A percentile compares a stretch with the other conserved stretches of the same genome.
phyloP scores from a whole-genome alignment of 805 yeast genomes.

The Starmerella ratchasimensis region DNA sequence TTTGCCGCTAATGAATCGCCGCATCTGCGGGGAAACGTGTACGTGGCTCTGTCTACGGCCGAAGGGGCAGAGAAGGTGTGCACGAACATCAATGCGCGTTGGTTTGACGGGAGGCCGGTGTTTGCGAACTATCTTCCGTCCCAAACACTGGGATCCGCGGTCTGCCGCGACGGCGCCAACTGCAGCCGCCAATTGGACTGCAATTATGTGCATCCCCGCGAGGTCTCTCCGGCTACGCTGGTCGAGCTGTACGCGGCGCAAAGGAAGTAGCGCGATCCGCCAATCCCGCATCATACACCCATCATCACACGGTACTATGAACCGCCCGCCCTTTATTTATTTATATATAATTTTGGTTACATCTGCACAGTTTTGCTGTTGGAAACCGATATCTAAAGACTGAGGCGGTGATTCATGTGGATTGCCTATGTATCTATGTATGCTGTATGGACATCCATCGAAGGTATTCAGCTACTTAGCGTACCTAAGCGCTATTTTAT shows the following conservation, averaged over 20 bases:
- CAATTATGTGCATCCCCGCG: slow-evolving; percentile 69
- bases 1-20: slow-evolving; percentile 75
- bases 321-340: too few relatives aligned
- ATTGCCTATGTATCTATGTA: too few relatives aligned
- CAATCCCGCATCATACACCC: too few relatives aligned
- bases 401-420: too few relatives aligned
- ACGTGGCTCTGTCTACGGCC: slow-evolving; percentile 44
- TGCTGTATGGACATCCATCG: too few relatives aligned
- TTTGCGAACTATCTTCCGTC: slow-evolving; percentile 71
- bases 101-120: slow-evolving; percentile 72
- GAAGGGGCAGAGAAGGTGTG: slow-evolving; percentile 49
- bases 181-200: slow-evolving; percentile 78
- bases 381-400: too few relatives aligned
- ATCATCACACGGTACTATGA: too few relatives aligned
- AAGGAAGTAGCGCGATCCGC: slow-evolving; percentile 4
- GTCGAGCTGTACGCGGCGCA: slow-evolving; percentile 34
- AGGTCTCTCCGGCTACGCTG: slow-evolving; percentile 36
- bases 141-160: slow-evolving; percentile 52
- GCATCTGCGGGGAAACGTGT: slow-evolving; percentile 78
- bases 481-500: too few relatives aligned
- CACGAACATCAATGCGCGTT: slow-evolving; percentile 52
- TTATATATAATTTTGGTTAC: too few relatives aligned
- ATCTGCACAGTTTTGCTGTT: too few relatives aligned
- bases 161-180: slow-evolving; percentile 49
- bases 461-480: too few relatives aligned